Conservation (phyloP, 805 yeast species). For the Teunomyces aglyptinius region DNA sequence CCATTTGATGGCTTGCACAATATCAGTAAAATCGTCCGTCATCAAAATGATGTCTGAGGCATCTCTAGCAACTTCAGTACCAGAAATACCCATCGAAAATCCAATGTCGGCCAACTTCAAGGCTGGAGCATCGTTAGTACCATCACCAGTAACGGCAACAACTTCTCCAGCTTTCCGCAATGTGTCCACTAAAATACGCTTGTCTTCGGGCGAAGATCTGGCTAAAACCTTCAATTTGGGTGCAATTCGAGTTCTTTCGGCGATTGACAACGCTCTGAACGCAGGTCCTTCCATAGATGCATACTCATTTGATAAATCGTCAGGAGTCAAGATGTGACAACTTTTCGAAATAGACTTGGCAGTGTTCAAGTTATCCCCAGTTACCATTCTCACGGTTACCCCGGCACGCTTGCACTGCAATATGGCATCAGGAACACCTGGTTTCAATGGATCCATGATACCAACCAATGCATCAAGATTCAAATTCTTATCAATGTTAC, state of each 20-base stretch:
- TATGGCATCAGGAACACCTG: slow-evolving; percentile 89
- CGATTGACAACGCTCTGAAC: slow-evolving; percentile 64
- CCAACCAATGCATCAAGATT: slow-evolving; percentile 78
- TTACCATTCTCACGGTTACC: slow-evolving; percentile 94
- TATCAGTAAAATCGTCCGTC: slow-evolving; percentile 93
- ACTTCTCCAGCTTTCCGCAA: slow-evolving; percentile 81
- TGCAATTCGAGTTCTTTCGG: slow-evolving; percentile 57
- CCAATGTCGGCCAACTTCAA: slow-evolving; percentile 96
- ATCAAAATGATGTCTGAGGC: slow-evolving; percentile 90
- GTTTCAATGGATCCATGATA: slow-evolving; percentile 90
- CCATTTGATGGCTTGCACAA: slow-evolving; percentile 97
- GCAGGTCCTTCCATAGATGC: slow-evolving; percentile 91
- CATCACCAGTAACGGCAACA: slow-evolving; percentile 99
- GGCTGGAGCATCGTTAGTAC: slow-evolving; percentile 99
- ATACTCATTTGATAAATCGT: slow-evolving; percentile 49
- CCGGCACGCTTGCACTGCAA: slow-evolving; percentile 85
- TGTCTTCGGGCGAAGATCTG: slow-evolving; percentile 95
- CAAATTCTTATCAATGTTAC: slow-evolving; percentile 32
- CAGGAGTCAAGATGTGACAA: slow-evolving; percentile 71
- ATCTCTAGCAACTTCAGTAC: slow-evolving; percentile 98
- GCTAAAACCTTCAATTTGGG: slow-evolving; percentile 84
- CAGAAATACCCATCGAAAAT: slow-evolving; percentile 97
- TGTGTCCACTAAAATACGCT: slow-evolving; percentile 79
- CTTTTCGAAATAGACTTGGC: slow-evolving; percentile 87
- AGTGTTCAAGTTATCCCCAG: slow-evolving; percentile 92